Percentiles rank a stretch among this genome's conserved stretches.
Conservation (phyloP, 1,139 yeast species). For the Candida tetrigidarum region DNA sequence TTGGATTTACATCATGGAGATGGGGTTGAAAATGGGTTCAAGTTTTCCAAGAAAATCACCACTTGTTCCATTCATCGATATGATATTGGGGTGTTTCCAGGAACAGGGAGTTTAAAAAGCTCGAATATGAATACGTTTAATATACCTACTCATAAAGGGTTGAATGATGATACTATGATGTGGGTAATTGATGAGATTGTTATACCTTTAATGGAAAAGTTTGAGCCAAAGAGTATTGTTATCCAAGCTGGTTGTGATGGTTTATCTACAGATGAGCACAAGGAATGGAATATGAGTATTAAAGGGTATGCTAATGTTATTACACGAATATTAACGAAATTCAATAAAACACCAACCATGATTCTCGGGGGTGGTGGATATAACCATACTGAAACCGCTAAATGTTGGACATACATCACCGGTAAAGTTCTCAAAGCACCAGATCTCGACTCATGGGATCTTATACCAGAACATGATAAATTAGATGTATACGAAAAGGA, state of each 20-base stretch:
- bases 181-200: slow-evolving; percentile 46
- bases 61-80: slow-evolving; percentile 68
- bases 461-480: slow-evolving; percentile 55
- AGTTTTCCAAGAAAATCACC: slow-evolving; percentile 55
- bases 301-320: slow-evolving; percentile 50
- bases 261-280: slow-evolving; percentile 53
- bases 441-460: slow-evolving; percentile 5
- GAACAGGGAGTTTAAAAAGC: slow-evolving; percentile 54
- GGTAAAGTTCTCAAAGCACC: slow-evolving; percentile 6
- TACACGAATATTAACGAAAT: slow-evolving; percentile 27
- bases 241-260: slow-evolving; percentile 81
- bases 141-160: slow-evolving; percentile 61
- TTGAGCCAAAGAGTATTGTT: slow-evolving; percentile 57
- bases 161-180: slow-evolving; percentile 48
- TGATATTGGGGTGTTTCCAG: slow-evolving; percentile 75
- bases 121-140: slow-evolving; percentile 46
- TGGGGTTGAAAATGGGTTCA: slow-evolving; percentile 74
- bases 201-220: slow-evolving; percentile 41
- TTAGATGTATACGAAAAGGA: slow-evolving; percentile 51
- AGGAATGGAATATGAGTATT: slow-evolving; percentile 72
- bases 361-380: slow-evolving; percentile 84
- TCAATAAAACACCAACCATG: slow-evolving; percentile 38
- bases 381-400: slow-evolving; percentile 62
- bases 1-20: slow-evolving; percentile 82
- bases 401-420: slow-evolving; percentile 67